Base-by-base conservation (phyloP, 345 rosid genomes). In the Aquilaria sinensis region DNA sequence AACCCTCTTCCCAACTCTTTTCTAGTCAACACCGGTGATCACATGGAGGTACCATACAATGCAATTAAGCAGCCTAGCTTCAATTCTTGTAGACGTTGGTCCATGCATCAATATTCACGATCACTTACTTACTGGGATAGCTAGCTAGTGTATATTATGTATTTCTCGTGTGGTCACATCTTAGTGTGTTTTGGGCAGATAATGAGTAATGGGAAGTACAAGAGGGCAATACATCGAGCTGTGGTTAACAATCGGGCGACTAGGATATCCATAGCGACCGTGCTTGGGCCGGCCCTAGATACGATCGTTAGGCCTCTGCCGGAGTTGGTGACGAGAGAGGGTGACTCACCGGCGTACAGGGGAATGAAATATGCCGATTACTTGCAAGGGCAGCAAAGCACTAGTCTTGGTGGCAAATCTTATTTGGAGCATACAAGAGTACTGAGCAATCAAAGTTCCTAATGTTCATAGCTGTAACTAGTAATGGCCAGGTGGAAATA, bases 191-290 rank as follows among this genome's bases (percentile, higher is more conserved):
- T 51, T 32, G 14, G 12, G 30, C 9, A 30, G 86, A 78, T 78
- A 30, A 16, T 82, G 69, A 85, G 81, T 48, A 85, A 85, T 61
- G 90, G 85, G 15, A 82, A 76, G 75, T 82, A 82, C 73, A 78
- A 70, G 65, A 80, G 90, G 60, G 72, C 75, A 1, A 16, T 82
- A 7, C 90, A 85, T 37, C 73, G 80, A 55, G 90, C 81, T 2
- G 41, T 64, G 0, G 79, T 85, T 67, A 85, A 85, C 65, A 61
- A 54, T 6, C 64, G 62, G 29, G 68, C 3, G 10, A 57, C 72
- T 9, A 75, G 83, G 69, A 70, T 85, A 31, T 76, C 83, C 4
- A 30, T 80, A 10, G 77, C 67, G 6, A 6, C 62, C 32, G 61
- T 57, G 12, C 58, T 67, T 9, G 90, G 85, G 48, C 82, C 90